These are phyloP conservation scores for Vicia sativa DNA, from an alignment of 306 rosid species.

Conservation along the genomic window DNA sequence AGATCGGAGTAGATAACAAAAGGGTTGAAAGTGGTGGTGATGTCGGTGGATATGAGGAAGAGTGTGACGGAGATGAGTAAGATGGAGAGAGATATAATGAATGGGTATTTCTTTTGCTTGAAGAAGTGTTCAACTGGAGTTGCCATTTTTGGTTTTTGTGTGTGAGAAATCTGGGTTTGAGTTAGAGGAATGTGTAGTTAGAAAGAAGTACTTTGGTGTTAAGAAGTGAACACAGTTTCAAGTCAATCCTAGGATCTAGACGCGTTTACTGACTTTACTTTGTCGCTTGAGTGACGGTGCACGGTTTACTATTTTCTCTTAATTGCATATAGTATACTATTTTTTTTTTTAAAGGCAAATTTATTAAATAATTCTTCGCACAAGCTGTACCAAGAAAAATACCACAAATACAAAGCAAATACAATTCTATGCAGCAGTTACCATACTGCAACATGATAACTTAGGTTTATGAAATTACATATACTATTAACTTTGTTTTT, in stretches of 20 bases:
- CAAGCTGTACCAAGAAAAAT: too few species aligned
- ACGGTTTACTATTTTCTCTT: neutral
- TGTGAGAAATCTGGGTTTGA: neutral
- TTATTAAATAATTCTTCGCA: too few species aligned
- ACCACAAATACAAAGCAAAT: too few species aligned
- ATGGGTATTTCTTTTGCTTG: constrained; percentile 61
- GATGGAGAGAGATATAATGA: constrained; percentile 55
- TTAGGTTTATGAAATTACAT: too few species aligned
- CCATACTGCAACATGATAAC: too few species aligned
- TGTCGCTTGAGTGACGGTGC: neutral
- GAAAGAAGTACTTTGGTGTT: neutral
- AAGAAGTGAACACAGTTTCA: neutral
- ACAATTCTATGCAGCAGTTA: too few species aligned
- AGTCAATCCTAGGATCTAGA: neutral
- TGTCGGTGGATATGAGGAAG: constrained; percentile 52
- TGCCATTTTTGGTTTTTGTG: constrained; percentile 48
- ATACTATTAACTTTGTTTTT: too few species aligned
- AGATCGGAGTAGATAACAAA: constrained; percentile 46
- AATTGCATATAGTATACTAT: too few species aligned
- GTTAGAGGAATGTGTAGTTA: neutral
- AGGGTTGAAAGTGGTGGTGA: constrained; percentile 40
- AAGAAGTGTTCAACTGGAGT: constrained; percentile 44
- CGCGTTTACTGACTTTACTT: neutral
- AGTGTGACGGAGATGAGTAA: constrained; percentile 51
- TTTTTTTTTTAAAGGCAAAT: too few species aligned